phyloP scores from a whole-genome alignment of 306 rosid genomes.

The Prunus campanulata region DNA sequence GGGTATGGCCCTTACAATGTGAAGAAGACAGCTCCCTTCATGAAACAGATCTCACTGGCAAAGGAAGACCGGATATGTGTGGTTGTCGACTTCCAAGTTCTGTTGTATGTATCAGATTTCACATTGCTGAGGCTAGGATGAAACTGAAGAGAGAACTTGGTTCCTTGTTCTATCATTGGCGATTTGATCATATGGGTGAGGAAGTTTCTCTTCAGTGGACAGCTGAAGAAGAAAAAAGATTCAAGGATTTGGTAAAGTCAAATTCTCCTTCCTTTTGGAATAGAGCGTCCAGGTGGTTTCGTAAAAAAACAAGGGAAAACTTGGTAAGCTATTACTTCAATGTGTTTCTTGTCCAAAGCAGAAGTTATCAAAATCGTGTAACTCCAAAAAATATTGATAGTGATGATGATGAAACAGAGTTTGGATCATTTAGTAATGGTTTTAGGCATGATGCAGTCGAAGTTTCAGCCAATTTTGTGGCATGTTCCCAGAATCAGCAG shows the following conservation, averaged over 20 bases:
- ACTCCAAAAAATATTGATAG: constrained; percentile 63
- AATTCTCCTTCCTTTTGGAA: constrained; percentile 34
- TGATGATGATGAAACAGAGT: constrained; percentile 77
- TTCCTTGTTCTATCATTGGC: constrained; percentile 59
- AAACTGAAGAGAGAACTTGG: constrained; percentile 73
- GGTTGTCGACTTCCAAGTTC: constrained; percentile 58
- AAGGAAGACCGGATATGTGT: constrained; percentile 55
- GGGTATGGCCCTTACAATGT: constrained; percentile 48
- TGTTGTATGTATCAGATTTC: constrained; percentile 76
- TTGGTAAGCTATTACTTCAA: constrained; percentile 84
- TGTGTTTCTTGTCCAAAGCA: constrained; percentile 56
- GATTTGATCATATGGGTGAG: constrained; percentile 79
- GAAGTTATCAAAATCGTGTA: constrained; percentile 84
- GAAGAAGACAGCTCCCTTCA: constrained; percentile 7
- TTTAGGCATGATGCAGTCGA: constrained; percentile 51
- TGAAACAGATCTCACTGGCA: constrained; percentile 32
- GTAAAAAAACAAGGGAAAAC: constrained; percentile 48
- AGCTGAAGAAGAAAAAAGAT: constrained; percentile 58
- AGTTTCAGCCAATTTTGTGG: constrained; percentile 25
- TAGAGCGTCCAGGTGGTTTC: constrained; percentile 44
- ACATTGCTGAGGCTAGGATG: constrained; percentile 75
- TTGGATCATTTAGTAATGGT: constrained; percentile 54
- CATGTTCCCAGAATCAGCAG: constrained; percentile 56
- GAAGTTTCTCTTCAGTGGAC: constrained; percentile 88
- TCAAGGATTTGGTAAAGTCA: constrained; percentile 52